Evolutionary conservation across 176 grass and related monocot genomes (phyloP).

Genomic region (Rhipidocladum racemiflorum): DNA sequence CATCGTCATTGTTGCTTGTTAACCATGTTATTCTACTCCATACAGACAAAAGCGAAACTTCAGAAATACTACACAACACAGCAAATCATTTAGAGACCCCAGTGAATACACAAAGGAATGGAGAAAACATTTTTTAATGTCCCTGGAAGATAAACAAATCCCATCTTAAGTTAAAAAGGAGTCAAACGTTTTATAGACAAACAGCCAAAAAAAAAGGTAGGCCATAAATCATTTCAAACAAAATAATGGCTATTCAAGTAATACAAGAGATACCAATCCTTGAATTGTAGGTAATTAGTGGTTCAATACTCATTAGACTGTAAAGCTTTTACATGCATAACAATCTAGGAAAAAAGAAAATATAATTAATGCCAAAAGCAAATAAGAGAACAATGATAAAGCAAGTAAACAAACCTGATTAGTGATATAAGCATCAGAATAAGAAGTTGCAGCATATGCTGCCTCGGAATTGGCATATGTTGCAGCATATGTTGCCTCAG

Average conservation of each 20-base stretch:
- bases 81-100: neutral
- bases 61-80: neutral
- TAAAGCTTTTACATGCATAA: neutral
- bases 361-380: neutral
- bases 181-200: neutral
- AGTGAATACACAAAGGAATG: neutral
- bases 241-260: neutral
- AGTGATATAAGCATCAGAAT: slow-evolving; percentile 50
- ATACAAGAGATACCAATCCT: neutral
- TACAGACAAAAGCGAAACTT: neutral
- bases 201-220: neutral
- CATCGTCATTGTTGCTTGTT: neutral
- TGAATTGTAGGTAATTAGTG: neutral
- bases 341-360: neutral
- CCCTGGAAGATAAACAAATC: neutral
- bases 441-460: slow-evolving; percentile 30
- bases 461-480: slow-evolving; percentile 38
- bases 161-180: slow-evolving; percentile 3
- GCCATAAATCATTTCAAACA: neutral
- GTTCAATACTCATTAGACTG: neutral
- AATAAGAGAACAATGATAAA: slow-evolving; percentile 19
- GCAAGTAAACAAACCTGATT: slow-evolving; percentile 52
- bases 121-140: neutral
- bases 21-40: neutral
- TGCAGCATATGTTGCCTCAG: slow-evolving; percentile 40